These are phyloP conservation scores for Lagenaria siceraria DNA, from an alignment of 306 rosid genomes.

Conservation along the genomic window DNA sequence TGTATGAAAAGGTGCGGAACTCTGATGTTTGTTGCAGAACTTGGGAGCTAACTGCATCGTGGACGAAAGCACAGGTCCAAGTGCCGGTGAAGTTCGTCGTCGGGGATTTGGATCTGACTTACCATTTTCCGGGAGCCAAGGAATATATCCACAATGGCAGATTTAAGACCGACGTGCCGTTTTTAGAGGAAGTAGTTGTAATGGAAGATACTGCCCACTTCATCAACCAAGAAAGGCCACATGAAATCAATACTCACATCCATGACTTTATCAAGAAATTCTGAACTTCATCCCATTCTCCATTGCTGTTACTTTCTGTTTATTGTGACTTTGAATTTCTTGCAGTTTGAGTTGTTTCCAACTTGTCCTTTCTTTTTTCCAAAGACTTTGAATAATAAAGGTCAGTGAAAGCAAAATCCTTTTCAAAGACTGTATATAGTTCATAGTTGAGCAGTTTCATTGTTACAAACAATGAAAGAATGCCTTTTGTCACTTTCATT, in stretches of 20 bases:
- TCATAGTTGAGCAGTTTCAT: background rate
- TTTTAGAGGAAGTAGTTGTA: background rate
- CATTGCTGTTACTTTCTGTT: background rate
- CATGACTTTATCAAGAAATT: conserved; percentile 3
- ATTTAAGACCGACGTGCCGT: background rate
- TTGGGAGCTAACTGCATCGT: background rate
- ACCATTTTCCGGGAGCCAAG: background rate
- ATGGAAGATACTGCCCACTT: conserved; percentile 2
- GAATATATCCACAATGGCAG: background rate
- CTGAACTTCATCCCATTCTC: background rate
- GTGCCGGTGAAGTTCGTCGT: conserved; percentile 5
- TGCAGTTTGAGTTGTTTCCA: background rate
- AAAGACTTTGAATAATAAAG: background rate
- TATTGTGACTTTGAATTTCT: background rate
- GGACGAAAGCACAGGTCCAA: background rate
- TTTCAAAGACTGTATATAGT: background rate
- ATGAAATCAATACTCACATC: background rate
- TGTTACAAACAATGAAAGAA: no score
- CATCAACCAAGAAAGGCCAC: conserved; percentile 7
- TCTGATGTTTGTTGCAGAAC: background rate
- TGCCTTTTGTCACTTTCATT: no score
- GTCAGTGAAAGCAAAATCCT: background rate
- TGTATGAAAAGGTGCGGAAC: background rate
- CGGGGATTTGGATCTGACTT: background rate
- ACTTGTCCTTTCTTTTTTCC: background rate